These are phyloP conservation scores for Asterophora parasitica DNA, from an alignment of 768 basidiomycete genomes.

Conservation along the genomic window DNA sequence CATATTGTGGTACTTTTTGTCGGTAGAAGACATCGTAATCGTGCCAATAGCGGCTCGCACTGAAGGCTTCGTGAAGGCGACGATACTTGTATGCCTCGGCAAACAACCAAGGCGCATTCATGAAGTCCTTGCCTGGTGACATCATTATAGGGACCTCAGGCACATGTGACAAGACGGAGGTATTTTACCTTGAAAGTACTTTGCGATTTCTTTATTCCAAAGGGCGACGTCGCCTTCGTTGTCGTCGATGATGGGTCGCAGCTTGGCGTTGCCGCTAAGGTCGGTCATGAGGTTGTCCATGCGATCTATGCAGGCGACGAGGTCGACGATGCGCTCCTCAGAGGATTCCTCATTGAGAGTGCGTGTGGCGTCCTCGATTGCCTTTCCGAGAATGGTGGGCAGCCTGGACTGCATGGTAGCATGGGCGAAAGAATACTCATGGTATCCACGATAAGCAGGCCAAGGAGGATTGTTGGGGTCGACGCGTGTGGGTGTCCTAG, in stretches of 20 bases:
- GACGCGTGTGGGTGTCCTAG: conserved; percentile 70
- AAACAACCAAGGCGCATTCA: conserved; percentile 96
- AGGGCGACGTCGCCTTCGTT: conserved; percentile 87
- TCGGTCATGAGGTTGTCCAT: conserved; percentile 90
- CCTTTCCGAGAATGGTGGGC: conserved; percentile 93
- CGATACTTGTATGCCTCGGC: conserved; percentile 94
- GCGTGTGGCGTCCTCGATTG: conserved; percentile 84
- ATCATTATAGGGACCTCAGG: neutral
- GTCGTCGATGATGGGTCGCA: conserved; percentile 87
- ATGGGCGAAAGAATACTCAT: conserved; percentile 80
- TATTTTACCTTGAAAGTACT: conserved; percentile 78
- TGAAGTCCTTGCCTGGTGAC: conserved; percentile 72
- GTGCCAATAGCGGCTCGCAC: conserved; percentile 83
- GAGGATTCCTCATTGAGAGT: conserved; percentile 83
- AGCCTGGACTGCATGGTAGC: conserved; percentile 96
- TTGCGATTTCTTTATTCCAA: conserved; percentile 97
- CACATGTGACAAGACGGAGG: conserved; percentile 13
- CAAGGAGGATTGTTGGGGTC: conserved; percentile 83
- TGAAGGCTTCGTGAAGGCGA: conserved; percentile 90
- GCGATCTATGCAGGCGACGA: conserved; percentile 80
- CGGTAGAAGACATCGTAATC: conserved; percentile 94
- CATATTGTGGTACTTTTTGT: conserved; percentile 58
- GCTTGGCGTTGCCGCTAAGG: conserved; percentile 75
- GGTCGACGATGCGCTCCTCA: conserved; percentile 82
- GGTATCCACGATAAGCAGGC: conserved; percentile 78